Evolutionary conservation across 208 protist genomes (phyloP).

Genomic region (Chromosphaera perkinsii): DNA sequence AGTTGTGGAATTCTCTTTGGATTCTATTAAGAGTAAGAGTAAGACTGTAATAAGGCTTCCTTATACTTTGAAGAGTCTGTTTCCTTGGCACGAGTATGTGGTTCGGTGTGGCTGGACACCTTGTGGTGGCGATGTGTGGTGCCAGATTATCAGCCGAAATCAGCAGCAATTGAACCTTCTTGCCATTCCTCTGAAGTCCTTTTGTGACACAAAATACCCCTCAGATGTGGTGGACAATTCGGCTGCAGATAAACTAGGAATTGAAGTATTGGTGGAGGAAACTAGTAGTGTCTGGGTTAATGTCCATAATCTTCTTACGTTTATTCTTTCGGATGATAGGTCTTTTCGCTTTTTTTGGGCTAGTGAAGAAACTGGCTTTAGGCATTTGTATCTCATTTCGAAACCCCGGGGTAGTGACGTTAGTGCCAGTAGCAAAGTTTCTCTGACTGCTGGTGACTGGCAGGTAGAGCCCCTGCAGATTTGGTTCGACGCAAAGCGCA

Average conservation of each 20-base stretch:
- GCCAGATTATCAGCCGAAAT: conserved; percentile 3
- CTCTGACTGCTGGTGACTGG: conserved; percentile 17
- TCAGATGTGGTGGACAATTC: neutral
- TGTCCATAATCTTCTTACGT: neutral
- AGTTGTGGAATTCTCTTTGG: neutral
- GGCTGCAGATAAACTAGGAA: neutral
- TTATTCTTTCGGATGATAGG: neutral
- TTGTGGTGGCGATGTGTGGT: neutral
- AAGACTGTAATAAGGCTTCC: neutral
- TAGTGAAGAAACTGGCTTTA: conserved; percentile 19
- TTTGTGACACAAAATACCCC: neutral
- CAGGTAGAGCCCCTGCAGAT: conserved; percentile 12
- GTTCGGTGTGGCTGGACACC: conserved; percentile 13
- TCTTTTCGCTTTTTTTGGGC: conserved; percentile 9
- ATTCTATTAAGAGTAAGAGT: neutral
- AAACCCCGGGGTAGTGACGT: neutral
- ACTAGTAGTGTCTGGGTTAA: neutral
- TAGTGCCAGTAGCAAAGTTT: neutral
- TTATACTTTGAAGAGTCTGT: neutral
- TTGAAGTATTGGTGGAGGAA: neutral
- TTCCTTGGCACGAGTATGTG: conserved; percentile 14
- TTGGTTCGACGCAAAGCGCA: conserved; percentile 9
- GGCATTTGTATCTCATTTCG: conserved; percentile 18
- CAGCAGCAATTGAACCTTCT: neutral
- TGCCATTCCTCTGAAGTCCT: neutral